Evolutionary conservation across 441 rosid genomes (phyloP), one percentile per base, ranked within the genome.

Genomic region (Euphorbia schlechtendalii): DNA sequence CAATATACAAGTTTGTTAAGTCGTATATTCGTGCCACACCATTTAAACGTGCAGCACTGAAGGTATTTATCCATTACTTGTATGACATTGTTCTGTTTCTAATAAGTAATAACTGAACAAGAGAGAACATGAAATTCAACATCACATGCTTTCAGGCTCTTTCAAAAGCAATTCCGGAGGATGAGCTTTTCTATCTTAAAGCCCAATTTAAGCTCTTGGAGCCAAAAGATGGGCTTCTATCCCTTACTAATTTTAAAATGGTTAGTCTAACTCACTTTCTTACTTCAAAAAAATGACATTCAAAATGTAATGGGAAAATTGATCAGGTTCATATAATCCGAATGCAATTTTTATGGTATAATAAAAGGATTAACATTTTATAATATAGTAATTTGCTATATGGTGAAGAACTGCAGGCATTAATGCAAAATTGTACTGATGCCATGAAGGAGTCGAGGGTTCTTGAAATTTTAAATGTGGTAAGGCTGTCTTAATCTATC

Each of bases 371-470:
- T 38, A 14, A 45, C 54, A 28, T 8, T 52, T 56, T 3, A 14
- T 51, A 8, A 28, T 59, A 8, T 67, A 56, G 30, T 30, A 2
- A 61, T 46, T 60, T 51, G 45, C 57, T 41, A 38, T 71, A 32
- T 63, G 27, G 20, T 70, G 55, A 36, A 36, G 8, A 27, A 63
- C 68, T 70, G 75, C 85, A 92, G 98, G 98, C 88, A 8, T 78
- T 92, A 63, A 81, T 59, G 69, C 77, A 77, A 72, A 79, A 86
- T 66, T 78, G 78, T 55, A 92, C 97, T 17, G 94, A 86, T 71
- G 94, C 97, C 64, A 84, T 85, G 96, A 81, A 79, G 75, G 94
- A 86, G 49, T 86, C 92, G 0, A 74, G 82, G 73, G 89, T 88
- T 77, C 80, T 80, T 56, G 96, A 88, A n/a, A 61, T 88, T 76